Conservation (phyloP, 768 basidiomycete species). For the Lactifluus pinguis region DNA sequence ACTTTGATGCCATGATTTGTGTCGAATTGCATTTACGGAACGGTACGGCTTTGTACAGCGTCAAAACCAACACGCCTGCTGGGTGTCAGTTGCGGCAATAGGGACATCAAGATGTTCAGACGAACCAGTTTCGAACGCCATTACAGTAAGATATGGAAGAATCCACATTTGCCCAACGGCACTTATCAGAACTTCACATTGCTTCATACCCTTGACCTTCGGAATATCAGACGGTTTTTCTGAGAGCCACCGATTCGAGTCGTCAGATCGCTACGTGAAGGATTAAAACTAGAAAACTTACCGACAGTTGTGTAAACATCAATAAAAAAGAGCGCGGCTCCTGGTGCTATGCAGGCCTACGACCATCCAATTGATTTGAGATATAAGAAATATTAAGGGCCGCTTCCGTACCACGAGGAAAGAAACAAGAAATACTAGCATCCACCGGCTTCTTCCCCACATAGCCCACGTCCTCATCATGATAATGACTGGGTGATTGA, state of each 20-base stretch:
- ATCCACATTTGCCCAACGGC: not conserved
- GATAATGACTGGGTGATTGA: conserved; percentile 20
- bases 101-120: not conserved
- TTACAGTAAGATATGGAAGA: not conserved
- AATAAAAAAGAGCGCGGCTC: not conserved
- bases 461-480: conserved; percentile 25
- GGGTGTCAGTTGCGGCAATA: not conserved
- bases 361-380: not conserved
- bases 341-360: conserved; percentile 1
- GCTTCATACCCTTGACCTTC: not conserved
- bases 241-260: not conserved
- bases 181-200: not conserved
- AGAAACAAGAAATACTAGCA: conserved; percentile 1
- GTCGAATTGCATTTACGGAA: not conserved
- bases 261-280: not conserved
- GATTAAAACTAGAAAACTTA: not conserved
- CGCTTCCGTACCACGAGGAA: not conserved
- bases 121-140: conserved; percentile 12
- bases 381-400: not conserved
- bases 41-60: conserved; percentile 7
- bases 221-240: not conserved
- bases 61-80: conserved; percentile 5
- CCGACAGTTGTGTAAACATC: not conserved
- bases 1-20: not conserved
- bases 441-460: conserved; percentile 20